phyloP scores from a whole-genome alignment of 2,329 filamentous ascomycete species.

The Seiridium cupressi region DNA sequence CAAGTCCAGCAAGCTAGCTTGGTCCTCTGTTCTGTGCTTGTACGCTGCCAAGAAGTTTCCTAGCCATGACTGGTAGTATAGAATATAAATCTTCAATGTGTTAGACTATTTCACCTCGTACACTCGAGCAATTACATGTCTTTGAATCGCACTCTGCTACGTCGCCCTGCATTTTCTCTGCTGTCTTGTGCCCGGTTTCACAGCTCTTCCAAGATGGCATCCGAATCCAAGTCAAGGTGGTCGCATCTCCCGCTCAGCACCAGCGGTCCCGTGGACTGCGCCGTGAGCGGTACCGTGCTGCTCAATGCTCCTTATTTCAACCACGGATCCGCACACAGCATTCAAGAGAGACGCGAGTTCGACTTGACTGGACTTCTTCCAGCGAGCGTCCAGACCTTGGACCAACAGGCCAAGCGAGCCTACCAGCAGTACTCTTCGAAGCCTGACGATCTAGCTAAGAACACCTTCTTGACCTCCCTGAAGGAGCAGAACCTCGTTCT shows the following conservation, averaged over 20 bases:
- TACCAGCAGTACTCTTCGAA: constrained; percentile 74
- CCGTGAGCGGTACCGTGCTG: constrained; percentile 50
- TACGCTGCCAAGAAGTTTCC: background rate
- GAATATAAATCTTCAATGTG: background rate
- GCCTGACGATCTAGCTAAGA: constrained; percentile 70
- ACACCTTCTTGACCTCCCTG: constrained; percentile 82
- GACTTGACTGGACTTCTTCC: constrained; percentile 73
- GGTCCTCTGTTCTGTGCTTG: background rate
- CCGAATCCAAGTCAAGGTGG: constrained; percentile 33
- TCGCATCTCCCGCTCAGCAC: constrained; percentile 46
- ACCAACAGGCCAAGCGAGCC: constrained; percentile 73
- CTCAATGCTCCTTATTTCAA: constrained; percentile 71
- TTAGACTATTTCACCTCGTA: background rate
- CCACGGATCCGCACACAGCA: constrained; percentile 77
- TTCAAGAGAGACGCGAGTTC: constrained; percentile 67
- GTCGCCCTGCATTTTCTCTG: background rate
- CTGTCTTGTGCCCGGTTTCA: constrained; percentile 10
- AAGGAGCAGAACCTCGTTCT: constrained; percentile 84
- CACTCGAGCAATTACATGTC: background rate
- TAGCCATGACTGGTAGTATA: background rate
- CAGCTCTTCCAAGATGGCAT: constrained; percentile 22
- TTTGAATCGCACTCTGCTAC: background rate
- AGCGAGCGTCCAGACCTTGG: constrained; percentile 67
- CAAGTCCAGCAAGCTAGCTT: background rate
- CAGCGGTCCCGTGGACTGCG: constrained; percentile 47